phyloP scores from a whole-genome alignment of 2,329 filamentous ascomycete species.

The Fusarium sulawesiense region DNA sequence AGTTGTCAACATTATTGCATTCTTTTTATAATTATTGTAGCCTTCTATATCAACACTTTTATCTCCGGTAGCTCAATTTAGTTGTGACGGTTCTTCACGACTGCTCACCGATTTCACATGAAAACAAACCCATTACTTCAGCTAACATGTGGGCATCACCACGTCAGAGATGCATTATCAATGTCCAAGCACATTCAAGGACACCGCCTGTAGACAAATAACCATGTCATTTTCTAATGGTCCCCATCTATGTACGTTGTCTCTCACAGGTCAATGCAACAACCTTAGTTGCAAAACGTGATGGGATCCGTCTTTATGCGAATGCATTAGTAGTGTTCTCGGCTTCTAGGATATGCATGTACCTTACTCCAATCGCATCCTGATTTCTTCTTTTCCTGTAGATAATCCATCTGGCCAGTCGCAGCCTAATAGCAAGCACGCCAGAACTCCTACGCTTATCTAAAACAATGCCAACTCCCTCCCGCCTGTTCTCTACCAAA shows the following conservation, averaged over 20 bases:
- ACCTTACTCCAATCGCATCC: not conserved
- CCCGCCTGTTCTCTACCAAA: not conserved
- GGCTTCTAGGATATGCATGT: not conserved
- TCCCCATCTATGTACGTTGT: not conserved
- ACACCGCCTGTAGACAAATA: not conserved
- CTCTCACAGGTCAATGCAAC: not conserved
- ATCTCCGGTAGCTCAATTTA: no score
- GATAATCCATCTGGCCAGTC: not conserved
- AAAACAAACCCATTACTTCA: not conserved
- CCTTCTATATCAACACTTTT: rapidly evolving
- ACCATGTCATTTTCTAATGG: not conserved
- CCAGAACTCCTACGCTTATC: conserved; percentile 28
- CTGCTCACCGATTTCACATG: not conserved
- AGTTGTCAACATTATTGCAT: not conserved
- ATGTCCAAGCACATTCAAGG: not conserved
- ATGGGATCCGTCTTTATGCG: not conserved
- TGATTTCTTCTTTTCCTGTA: not conserved
- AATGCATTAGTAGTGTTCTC: not conserved
- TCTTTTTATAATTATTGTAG: rapidly evolving
- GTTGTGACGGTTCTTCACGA: not conserved
- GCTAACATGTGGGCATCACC: not conserved
- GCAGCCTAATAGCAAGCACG: conserved; percentile 21
- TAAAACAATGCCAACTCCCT: not conserved
- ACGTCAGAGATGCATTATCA: no score
- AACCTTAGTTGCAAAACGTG: not conserved